Evolutionary conservation across 371 early-diverging fungal genomes (phyloP), one percentile per base, ranked within the genome.

Genomic region (Apophysomyces trapeziformis): DNA sequence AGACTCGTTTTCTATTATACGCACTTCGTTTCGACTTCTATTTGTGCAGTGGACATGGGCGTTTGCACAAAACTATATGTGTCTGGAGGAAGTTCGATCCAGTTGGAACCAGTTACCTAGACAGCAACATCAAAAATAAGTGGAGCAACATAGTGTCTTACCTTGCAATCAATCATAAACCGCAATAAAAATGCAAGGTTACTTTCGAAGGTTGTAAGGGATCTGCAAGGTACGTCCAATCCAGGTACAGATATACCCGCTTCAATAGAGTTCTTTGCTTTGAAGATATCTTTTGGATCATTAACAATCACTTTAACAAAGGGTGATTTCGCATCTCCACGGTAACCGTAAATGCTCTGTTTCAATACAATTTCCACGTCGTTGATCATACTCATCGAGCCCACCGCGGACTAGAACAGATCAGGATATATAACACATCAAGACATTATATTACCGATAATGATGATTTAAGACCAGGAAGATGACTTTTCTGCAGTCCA

Each of bases 121-220:
- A 12, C 37, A 60, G 4, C 38, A 18, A 35, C 18, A 46, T 41
- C 9, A 57, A 21, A 13, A 14, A 16, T 7, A 44, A 5, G 37
- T 38, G 35, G 3, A 12, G 5, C 32, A 3, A 2, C 2, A 32
- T 32, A n/a, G 4, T 2, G 1, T 35, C 61, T 9, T 66, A 91
- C 89, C 66, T 91, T 85, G 50, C 86, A 82, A 70, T 99, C 99
- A 72, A 99, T 96, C 99, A 99, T 99, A 79, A 99, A 99, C 36
- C 99, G 87, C 21, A 99, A 72, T 0, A 94, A 80, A 78, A 90
- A 99, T 9, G 91, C 89, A 44, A 99, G 71, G 71, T 97, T 99
- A 76, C 93, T 93, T 71, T 99, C 99, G 76, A 87, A 99, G 0
- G 90, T 89, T 12, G 87, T 82, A 75, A 69, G 77, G 1, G 89